These are phyloP conservation scores for Mycena citricolor DNA, from an alignment of 1,284 basidiomycete genomes.

Conservation along the genomic window DNA sequence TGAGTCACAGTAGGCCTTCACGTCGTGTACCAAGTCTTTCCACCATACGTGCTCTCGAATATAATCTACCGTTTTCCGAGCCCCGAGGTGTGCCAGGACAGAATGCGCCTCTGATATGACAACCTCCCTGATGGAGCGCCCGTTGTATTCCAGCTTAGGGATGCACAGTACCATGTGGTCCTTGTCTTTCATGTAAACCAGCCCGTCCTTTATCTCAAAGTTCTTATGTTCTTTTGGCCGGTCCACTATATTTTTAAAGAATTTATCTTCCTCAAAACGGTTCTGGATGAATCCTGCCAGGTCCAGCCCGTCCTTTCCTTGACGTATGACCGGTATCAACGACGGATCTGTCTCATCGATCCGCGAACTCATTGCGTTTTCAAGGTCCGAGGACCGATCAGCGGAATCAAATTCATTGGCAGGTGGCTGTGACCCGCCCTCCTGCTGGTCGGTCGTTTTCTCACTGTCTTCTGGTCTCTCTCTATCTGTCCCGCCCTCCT, in stretches of 20 bases:
- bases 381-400: no score
- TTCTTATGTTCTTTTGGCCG: constrained; percentile 27
- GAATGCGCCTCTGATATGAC: constrained; percentile 39
- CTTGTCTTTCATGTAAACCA: constrained; percentile 27
- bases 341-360: constrained; percentile 1
- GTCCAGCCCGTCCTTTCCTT: constrained; percentile 17
- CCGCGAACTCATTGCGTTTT: no score
- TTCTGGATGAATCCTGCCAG: constrained; percentile 8
- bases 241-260: constrained; percentile 28
- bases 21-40: constrained; percentile 30
- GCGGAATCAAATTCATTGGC: not conserved
- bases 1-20: constrained; percentile 37
- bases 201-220: constrained; percentile 28
- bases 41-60: constrained; percentile 36
- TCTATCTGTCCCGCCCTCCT: no score
- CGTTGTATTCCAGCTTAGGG: constrained; percentile 26
- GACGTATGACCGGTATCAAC: constrained; percentile 2
- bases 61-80: constrained; percentile 33
- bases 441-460: not conserved
- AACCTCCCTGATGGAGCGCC: constrained; percentile 28
- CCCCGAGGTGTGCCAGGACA: constrained; percentile 40
- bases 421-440: not conserved
- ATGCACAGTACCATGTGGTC: constrained; percentile 33
- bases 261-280: constrained; percentile 26
- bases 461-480: not conserved